Evolutionary conservation across 768 basidiomycete genomes (phyloP), one percentile per base, ranked within the genome.

Genomic region (Pisolithus orientalis): DNA sequence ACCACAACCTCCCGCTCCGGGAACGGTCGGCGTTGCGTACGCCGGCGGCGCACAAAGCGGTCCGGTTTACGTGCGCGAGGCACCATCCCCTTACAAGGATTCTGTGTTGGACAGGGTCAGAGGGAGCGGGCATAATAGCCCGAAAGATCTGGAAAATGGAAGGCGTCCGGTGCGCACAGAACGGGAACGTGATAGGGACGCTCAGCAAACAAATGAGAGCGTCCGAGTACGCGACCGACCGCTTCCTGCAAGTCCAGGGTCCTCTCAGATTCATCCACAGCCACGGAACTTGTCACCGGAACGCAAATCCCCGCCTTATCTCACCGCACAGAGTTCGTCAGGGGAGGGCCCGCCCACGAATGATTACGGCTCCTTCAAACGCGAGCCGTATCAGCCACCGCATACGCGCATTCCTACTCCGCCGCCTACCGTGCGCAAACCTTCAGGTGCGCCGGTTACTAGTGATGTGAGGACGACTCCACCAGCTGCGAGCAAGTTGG

Each of bases 101-200:
- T 71, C 77, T 32, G 73, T 71, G 52, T 73, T 79, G 32, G 83
- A 86, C 57, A 72, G 82, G 53, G 70, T 80, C 39, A 77, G 82
- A 45, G 73, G 66, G 1, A 63, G 69, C 45, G 83, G 82, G 51
- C 73, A 78, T 42, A 63, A 74, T 1, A 82, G 82, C 64, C 78
- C 79, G n/a, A 82, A 78, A 58, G 78, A 80, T 16, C 61, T 65
- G 0, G 80, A 82, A 47, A 60, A 40, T n/a, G 32, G 43, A 8
- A 51, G 66, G 56, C 52, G 64, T 57, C 56, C 57, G 17, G 16
- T 57, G 6, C 68, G 64, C 29, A 53, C 48, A 21, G 61, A 70
- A 17, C 68, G 70, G 31, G 69, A 74, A 21, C 68, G 74, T 31
- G 67, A 75, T 29, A 70, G 77, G 47, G 80, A 80, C 28, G 72